phyloP scores from a whole-genome alignment of 2,329 filamentous ascomycete species.

The Fusarium stilboides region DNA sequence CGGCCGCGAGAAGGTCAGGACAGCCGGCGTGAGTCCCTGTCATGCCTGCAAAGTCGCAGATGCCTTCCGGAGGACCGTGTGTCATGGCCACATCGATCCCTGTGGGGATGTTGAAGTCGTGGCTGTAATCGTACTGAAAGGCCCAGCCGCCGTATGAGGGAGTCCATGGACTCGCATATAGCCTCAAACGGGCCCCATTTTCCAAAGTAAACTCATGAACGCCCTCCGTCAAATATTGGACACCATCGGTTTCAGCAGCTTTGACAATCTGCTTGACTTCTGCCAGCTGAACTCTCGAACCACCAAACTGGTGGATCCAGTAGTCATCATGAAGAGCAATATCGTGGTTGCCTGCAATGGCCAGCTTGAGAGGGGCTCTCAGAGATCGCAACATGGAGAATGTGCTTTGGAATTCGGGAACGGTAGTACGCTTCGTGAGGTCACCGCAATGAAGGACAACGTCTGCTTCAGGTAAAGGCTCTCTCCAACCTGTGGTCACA shows the following conservation, averaged over 20 bases:
- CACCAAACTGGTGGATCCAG: conserved; percentile 26
- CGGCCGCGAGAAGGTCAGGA: conserved; percentile 60
- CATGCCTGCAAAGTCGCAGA: conserved; percentile 61
- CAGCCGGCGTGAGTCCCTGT: conserved; percentile 59
- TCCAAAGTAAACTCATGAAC: conserved; percentile 61
- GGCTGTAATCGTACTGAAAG: conserved; percentile 64
- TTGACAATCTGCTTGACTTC: conserved; percentile 57
- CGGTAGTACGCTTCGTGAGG: conserved; percentile 60
- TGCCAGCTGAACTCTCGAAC: conserved; percentile 50
- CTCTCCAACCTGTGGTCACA: conserved; percentile 50
- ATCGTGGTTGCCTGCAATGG: conserved; percentile 71
- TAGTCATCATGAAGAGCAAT: conserved; percentile 57
- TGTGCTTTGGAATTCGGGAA: conserved; percentile 59
- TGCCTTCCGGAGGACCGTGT: conserved; percentile 68
- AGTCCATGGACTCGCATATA: conserved; percentile 70
- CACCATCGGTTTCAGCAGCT: conserved; percentile 55
- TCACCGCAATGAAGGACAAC: conserved; percentile 69
- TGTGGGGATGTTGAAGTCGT: conserved; percentile 56
- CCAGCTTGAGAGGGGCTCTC: conserved; percentile 66
- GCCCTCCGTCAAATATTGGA: conserved; percentile 66
- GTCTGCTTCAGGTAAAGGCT: conserved; percentile 58
- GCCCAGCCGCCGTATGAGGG: conserved; percentile 63
- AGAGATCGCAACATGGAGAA: conserved; percentile 60
- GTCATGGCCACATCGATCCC: conserved; percentile 66
- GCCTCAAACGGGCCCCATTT: conserved; percentile 64